Percentiles rank a stretch among this genome's conserved stretches.
phyloP scores from a whole-genome alignment of 2,329 filamentous ascomycete genomes.

The Xylariaceae sp. region DNA sequence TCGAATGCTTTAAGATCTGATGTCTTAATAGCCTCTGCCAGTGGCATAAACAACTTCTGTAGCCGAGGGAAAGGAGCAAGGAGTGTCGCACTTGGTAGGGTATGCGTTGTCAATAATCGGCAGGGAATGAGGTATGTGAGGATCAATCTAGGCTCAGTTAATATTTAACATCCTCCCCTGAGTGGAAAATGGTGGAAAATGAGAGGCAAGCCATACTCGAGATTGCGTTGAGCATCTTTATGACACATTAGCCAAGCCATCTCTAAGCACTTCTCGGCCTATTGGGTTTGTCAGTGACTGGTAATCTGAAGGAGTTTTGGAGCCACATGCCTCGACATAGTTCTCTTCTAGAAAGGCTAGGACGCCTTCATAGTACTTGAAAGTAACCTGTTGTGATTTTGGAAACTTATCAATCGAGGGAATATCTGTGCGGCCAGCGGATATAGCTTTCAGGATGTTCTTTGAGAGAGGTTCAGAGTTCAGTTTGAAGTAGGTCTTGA shows the following conservation, averaged over 20 bases:
- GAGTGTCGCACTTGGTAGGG: slow-evolving; percentile 70
- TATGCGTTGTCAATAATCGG: slow-evolving; percentile 82
- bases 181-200: neutral
- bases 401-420: slow-evolving; percentile 78
- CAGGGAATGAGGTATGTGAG: slow-evolving; percentile 94
- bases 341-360: slow-evolving; percentile 94
- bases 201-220: slow-evolving; percentile 59
- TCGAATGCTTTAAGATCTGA: slow-evolving; percentile 86
- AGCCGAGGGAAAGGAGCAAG: slow-evolving; percentile 74
- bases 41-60: slow-evolving; percentile 72
- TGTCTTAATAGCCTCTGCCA: slow-evolving; percentile 74
- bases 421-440: slow-evolving; percentile 75
- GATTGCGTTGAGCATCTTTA: slow-evolving; percentile 67
- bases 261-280: slow-evolving; percentile 78
- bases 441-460: slow-evolving; percentile 81
- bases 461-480: slow-evolving; percentile 87
- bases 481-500: slow-evolving; percentile 98
- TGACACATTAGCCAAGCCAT: slow-evolving; percentile 83
- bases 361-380: slow-evolving; percentile 93
- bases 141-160: slow-evolving; percentile 63
- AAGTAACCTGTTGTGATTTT: slow-evolving; percentile 87
- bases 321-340: slow-evolving; percentile 65
- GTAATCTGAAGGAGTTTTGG: slow-evolving; percentile 11
- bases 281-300: neutral
- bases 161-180: slow-evolving; percentile 21